Conservation (phyloP, 108 stramenopile genomes). For the Cyclotella sp. region DNA sequence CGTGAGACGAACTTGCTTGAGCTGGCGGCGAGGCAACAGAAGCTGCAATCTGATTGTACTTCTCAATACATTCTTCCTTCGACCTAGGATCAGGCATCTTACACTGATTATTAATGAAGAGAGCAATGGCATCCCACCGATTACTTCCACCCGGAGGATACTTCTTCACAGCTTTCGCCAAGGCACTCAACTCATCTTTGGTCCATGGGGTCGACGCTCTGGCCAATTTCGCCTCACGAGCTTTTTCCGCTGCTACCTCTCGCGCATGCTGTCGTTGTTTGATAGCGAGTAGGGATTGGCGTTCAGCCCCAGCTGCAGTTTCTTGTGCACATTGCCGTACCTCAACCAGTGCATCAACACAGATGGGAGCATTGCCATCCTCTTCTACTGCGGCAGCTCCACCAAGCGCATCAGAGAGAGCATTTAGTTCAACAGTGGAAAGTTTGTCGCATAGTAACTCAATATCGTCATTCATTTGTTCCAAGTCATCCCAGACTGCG, state of each 20-base stretch:
- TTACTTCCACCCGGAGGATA: conserved; percentile 93
- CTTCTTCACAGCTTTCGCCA: conserved; percentile 95
- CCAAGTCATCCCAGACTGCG: conserved; percentile 51
- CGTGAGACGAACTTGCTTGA: not conserved
- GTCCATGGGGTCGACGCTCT: conserved; percentile 80
- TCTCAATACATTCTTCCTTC: conserved; percentile 95
- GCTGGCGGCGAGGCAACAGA: conserved; percentile 22
- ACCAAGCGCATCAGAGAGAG: conserved; percentile 45
- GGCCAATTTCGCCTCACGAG: conserved; percentile 47
- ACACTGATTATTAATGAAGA: conserved; percentile 89
- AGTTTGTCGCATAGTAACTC: conserved; percentile 61
- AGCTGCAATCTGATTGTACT: conserved; percentile 79
- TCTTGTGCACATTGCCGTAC: conserved; percentile 41
- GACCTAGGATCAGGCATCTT: conserved; percentile 77
- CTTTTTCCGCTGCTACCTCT: conserved; percentile 47
- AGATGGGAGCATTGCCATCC: conserved; percentile 23
- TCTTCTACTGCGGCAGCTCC: conserved; percentile 40
- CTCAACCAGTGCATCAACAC: conserved; percentile 38
- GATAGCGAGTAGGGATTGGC: conserved; percentile 43
- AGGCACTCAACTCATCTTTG: conserved; percentile 87
- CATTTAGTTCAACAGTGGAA: conserved; percentile 32
- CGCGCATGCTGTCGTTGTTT: conserved; percentile 39
- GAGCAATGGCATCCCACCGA: conserved; percentile 94
- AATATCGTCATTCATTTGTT: conserved; percentile 68
- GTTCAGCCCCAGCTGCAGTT: conserved; percentile 40